Evolutionary conservation across 2,329 filamentous ascomycete species (phyloP).

Genomic region (Penicillium sp.): DNA sequence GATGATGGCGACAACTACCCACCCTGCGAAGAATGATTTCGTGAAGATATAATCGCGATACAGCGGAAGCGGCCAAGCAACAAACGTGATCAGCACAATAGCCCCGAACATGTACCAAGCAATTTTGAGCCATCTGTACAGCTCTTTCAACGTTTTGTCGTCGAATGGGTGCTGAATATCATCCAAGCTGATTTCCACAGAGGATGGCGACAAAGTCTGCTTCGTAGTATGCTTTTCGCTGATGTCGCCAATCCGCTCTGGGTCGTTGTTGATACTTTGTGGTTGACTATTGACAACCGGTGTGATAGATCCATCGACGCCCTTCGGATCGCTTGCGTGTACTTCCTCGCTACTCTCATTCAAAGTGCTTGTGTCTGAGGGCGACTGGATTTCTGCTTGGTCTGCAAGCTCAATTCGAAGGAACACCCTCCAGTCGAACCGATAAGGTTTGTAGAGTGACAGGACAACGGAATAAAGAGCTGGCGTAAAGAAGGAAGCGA

Average conservation of each 20-base stretch:
- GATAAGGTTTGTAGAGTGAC: slow-evolving; percentile 41
- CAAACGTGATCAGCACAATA: slow-evolving; percentile 47
- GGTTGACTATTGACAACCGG: not conserved
- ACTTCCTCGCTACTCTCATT: slow-evolving; percentile 12
- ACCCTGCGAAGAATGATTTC: slow-evolving; percentile 47
- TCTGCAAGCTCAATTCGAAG: slow-evolving; percentile 49
- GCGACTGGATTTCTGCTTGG: slow-evolving; percentile 30
- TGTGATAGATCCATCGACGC: not conserved
- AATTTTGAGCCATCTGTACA: slow-evolving; percentile 41
- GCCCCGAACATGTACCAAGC: slow-evolving; percentile 43
- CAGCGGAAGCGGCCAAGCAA: slow-evolving; percentile 52
- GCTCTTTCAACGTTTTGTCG: slow-evolving; percentile 32
- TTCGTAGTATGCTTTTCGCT: not conserved
- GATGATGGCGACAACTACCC: slow-evolving; percentile 46
- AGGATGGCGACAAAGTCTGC: not conserved
- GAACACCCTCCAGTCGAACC: slow-evolving; percentile 48
- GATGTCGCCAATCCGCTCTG: not conserved
- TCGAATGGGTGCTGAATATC: slow-evolving; percentile 47
- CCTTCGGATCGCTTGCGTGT: not conserved
- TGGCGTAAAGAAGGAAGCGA: slow-evolving; percentile 48
- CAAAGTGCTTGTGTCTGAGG: slow-evolving; percentile 10
- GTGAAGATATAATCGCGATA: slow-evolving; percentile 52
- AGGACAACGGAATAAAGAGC: slow-evolving; percentile 48
- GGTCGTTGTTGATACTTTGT: not conserved
- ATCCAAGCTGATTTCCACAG: slow-evolving; percentile 31